Evolutionary conservation across 495 filamentous ascomycete genomes (phyloP), one percentile per base, ranked within the genome.

Genomic region (Aspergillus egyptiacus): DNA sequence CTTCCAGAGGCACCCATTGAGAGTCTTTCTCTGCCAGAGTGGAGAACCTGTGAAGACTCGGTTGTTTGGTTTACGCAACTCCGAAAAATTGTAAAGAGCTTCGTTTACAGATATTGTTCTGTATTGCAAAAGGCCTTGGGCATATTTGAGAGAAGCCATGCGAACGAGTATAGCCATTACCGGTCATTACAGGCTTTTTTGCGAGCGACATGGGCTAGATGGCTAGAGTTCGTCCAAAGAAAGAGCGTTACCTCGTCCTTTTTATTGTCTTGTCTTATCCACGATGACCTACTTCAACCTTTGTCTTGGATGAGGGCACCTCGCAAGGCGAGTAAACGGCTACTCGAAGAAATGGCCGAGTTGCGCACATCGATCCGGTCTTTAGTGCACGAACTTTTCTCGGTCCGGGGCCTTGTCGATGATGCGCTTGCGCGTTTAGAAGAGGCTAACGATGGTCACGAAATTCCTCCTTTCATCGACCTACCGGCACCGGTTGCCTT

Each of bases 361-460:
- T 31, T 31, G n/a, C 30, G 5, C 30, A 31, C 30, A 7, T 9
- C 30, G 30, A n/a, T 31, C 6, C 30, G 30, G 2, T 7, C 30
- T 31, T 7, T 11, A 11, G 30, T 31, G 30, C 6, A 31, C 30
- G 30, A 31, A 31, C n/a, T 31, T 3, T 31, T 11, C 11, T 31
- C 30, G 30, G 30, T 31, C 3, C 30, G 30, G 6, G 30, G 30
- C 30, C 9, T 31, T 11, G 30, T 11, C 30, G 9, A 31, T 11
- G 30, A 31, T 31, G 90, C 30, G 7, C n/a, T 38, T 6, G 35
- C 35, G 2, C 14, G 35, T 38, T 19, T 38, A 13, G 35, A 19
- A 19, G 35, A 38, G 13, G 20, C 13, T 3, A 38, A 38, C 13
- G n/a, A 38, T 18, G 35, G 35, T 8, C 35, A 38, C 14, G 2